Conservation (phyloP, 1,284 basidiomycete species). For the Papiliotrema flavescens region DNA sequence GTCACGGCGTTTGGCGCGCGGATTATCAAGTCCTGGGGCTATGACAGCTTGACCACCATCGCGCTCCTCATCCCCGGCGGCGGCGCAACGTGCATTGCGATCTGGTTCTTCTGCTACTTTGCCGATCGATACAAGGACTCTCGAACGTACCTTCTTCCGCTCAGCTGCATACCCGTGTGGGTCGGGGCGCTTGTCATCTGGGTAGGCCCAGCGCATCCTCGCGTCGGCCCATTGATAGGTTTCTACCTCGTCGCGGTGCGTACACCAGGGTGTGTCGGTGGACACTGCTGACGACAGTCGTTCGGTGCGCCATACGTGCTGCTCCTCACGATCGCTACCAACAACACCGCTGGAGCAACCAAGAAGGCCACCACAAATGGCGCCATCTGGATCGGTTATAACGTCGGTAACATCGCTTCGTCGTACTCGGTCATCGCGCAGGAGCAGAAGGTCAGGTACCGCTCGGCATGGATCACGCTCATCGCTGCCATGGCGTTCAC, state of each 20-base stretch:
- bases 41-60: slow-evolving; percentile 49
- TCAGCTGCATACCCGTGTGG: slow-evolving; percentile 53
- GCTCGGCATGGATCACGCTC: slow-evolving; percentile 52
- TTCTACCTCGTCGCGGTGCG: slow-evolving; percentile 47
- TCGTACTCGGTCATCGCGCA: slow-evolving; percentile 45
- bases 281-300: slow-evolving; percentile 21
- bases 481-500: slow-evolving; percentile 47
- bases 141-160: slow-evolving; percentile 48
- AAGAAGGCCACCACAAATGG: slow-evolving; percentile 51
- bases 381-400: slow-evolving; percentile 51
- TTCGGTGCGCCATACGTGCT: slow-evolving; percentile 55
- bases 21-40: slow-evolving; percentile 53
- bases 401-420: slow-evolving; percentile 45
- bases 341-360: slow-evolving; percentile 52
- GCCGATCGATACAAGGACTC: slow-evolving; percentile 46
- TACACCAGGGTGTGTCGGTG: background rate
- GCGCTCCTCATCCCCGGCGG: slow-evolving; percentile 51
- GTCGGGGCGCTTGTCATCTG: slow-evolving; percentile 51
- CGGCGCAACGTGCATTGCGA: slow-evolving; percentile 49
- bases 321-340: slow-evolving; percentile 49
- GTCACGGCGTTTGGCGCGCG: slow-evolving; percentile 52
- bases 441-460: slow-evolving; percentile 48
- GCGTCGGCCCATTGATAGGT: slow-evolving; percentile 52
- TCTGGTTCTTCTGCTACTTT: slow-evolving; percentile 49
- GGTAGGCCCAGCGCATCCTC: slow-evolving; percentile 50